These are phyloP conservation scores for Phytopythium cucurbitacearum DNA, from an alignment of 352 stramenopile genomes.

Conservation along the genomic window DNA sequence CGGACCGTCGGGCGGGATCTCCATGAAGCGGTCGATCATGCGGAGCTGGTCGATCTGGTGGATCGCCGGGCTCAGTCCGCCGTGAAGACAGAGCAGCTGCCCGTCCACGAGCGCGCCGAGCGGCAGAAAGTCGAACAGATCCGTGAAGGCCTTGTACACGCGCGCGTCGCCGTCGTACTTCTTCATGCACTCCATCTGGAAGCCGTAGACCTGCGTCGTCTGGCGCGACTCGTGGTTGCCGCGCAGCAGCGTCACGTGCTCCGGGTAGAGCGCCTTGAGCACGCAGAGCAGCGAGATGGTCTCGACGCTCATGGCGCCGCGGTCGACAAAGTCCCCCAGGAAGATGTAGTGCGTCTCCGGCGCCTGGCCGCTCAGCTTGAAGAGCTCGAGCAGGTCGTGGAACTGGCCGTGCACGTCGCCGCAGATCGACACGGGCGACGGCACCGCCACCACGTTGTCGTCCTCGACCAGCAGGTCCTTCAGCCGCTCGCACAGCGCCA, in stretches of 20 bases:
- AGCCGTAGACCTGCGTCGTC: conserved; percentile 79
- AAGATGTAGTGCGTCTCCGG: conserved; percentile 91
- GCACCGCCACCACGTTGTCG: conserved; percentile 76
- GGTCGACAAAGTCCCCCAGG: conserved; percentile 97
- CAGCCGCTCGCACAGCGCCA: conserved; percentile 62
- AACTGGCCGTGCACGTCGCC: conserved; percentile 98
- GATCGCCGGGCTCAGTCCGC: conserved; percentile 59
- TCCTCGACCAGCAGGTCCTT: conserved; percentile 73
- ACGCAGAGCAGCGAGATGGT: conserved; percentile 91
- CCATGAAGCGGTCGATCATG: conserved; percentile 78
- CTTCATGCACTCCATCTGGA: conserved; percentile 84
- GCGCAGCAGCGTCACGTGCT: conserved; percentile 90
- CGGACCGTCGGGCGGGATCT: conserved; percentile 71
- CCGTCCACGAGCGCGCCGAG: conserved; percentile 79
- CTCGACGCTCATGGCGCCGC: conserved; percentile 94
- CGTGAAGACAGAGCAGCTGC: conserved; percentile 61
- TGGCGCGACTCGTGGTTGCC: conserved; percentile 94
- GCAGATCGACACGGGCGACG: conserved; percentile 78
- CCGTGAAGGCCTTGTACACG: conserved; percentile 76
- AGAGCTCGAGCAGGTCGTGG: conserved; percentile 94
- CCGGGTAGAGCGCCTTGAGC: conserved; percentile 85
- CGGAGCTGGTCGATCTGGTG: conserved; percentile 92
- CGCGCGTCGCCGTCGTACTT: conserved; percentile 75
- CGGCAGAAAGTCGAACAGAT: conserved; percentile 76
- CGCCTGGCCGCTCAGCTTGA: conserved; percentile 88